A percentile compares a stretch with the other conserved stretches of the same genome.
Evolutionary conservation across 2,329 filamentous ascomycete species (phyloP).

Genomic region (Paracorniculantispora psalliotae): DNA sequence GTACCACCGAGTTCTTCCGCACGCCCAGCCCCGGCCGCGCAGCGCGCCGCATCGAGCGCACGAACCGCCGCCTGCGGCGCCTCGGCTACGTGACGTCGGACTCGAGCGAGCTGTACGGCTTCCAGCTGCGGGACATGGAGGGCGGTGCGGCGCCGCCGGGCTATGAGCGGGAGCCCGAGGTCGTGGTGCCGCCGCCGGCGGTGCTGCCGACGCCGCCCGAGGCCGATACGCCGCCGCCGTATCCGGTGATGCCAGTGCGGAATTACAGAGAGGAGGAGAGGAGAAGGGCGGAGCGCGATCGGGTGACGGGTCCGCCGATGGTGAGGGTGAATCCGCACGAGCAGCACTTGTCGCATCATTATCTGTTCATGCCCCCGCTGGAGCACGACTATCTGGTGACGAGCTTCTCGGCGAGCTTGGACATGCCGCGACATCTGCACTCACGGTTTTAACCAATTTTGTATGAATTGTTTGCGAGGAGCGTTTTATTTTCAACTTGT

Average conservation of each 20-base stretch:
- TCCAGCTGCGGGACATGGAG: slow-evolving; percentile 5
- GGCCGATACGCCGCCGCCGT: slow-evolving; percentile 6
- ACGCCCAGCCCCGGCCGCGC: background rate
- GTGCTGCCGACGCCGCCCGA: background rate
- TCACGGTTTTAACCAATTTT: slow-evolving; percentile 4
- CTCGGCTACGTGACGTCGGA: background rate
- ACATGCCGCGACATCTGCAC: slow-evolving; percentile 2
- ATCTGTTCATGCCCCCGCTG: slow-evolving; percentile 4
- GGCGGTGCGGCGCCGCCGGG: background rate
- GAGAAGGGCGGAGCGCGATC: background rate
- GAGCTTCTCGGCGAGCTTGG: background rate
- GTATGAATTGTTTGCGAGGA: too few species aligned
- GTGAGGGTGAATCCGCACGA: background rate
- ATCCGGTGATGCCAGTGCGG: background rate
- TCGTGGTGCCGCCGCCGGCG: slow-evolving; percentile 2
- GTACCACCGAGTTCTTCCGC: background rate
- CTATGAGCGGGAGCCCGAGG: background rate
- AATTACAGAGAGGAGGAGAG: background rate
- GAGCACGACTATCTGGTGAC: background rate
- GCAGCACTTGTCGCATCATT: background rate
- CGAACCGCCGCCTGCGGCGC: slow-evolving; percentile 7
- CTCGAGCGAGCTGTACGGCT: background rate
- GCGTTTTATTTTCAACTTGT: too few species aligned
- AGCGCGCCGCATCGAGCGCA: background rate
- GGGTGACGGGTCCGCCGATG: background rate